These are phyloP conservation scores for Cinnamomum micranthum DNA, from an alignment of 164 flowering plant species.

Conservation along the genomic window DNA sequence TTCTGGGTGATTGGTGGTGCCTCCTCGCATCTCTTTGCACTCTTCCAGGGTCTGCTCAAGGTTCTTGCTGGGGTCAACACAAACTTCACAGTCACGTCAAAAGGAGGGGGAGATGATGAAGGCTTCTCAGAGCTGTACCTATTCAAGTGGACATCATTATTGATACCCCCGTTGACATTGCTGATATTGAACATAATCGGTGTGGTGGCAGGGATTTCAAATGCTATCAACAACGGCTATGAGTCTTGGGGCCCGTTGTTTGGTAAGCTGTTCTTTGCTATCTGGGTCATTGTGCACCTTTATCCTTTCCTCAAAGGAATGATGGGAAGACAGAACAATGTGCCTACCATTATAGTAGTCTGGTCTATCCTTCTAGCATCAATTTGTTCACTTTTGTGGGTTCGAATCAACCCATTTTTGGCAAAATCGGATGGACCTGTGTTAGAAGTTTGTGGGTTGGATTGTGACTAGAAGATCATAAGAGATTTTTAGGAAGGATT, in stretches of 20 bases:
- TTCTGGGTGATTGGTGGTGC: conserved; percentile 46
- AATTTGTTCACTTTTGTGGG: conserved; percentile 29
- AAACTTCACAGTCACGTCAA: conserved; percentile 46
- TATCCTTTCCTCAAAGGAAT: conserved; percentile 48
- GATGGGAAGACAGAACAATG: conserved; percentile 34
- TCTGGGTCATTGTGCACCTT: conserved; percentile 22
- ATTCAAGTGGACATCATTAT: conserved; percentile 42
- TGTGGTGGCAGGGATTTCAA: conserved; percentile 40
- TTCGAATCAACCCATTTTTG: conserved; percentile 18
- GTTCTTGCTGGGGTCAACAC: conserved; percentile 41
- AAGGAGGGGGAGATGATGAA: conserved; percentile 40
- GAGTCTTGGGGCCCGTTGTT: conserved; percentile 25
- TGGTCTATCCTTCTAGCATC: conserved; percentile 50
- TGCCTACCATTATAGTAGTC: conserved; percentile 42
- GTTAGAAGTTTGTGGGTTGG: conserved; percentile 21
- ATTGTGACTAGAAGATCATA: conserved; percentile 9
- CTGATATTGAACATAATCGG: conserved; percentile 35
- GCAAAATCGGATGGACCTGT: conserved; percentile 16
- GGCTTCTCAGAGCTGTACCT: conserved; percentile 38
- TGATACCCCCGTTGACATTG: conserved; percentile 24
- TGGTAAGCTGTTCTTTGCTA: conserved; percentile 18
- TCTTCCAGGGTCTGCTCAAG: conserved; percentile 43
- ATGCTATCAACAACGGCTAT: conserved; percentile 46
- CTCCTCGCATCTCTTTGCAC: conserved; percentile 45
- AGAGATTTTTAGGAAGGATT: not conserved